Base-by-base conservation (phyloP, 1,139 yeast genomes). In the Geotrichum bryndzae region DNA sequence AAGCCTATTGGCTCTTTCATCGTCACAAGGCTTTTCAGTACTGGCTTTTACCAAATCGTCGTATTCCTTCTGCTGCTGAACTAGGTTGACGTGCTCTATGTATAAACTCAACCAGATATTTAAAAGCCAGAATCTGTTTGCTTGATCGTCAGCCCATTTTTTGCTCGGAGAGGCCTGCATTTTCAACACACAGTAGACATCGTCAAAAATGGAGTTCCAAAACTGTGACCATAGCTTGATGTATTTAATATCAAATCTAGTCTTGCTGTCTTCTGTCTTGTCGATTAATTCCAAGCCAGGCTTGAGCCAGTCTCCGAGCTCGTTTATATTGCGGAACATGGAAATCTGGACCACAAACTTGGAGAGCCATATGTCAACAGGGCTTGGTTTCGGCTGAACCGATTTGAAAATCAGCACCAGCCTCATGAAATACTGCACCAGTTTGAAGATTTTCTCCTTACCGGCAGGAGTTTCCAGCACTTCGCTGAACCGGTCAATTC, bases 231-330 rank as follows among this genome's bases (percentile, higher is more conserved):
- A 52, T 27, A 66, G 70, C 4, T 64, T 57, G 48, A 41, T 41
- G 22, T 41, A 41, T 18, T 41, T n/a, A 5, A 41, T 15, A n/a
- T 15, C 11, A 63, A 18, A 13, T 41, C 59, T 27, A n/a, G 41
- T 29, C 22, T 41, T 22, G 27, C 25, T 57, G 8, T 41, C 22
- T 33, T 31, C 45, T 51, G 22, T 27, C 3, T 15, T 10, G 0
- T 7, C 41, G 8, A 59, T 25, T n/a, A 60, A 52, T 15, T 45
- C 48, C 23, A 35, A 46, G 5, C 63, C 62, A 0, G 69, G 64
- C 45, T 65, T 67, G 57, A 72, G 46, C 74, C 74, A 73, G 64
- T 73, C 72, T 27, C 74, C 74, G 27, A 73, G 63, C 45, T 73
- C 68, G 57, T 73, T 69, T 52, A 72, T 66, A 51, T 72, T 70